These are phyloP conservation scores for Aspergillus fumigatiaffinis DNA, from an alignment of 2,329 filamentous ascomycete genomes.

Conservation along the genomic window DNA sequence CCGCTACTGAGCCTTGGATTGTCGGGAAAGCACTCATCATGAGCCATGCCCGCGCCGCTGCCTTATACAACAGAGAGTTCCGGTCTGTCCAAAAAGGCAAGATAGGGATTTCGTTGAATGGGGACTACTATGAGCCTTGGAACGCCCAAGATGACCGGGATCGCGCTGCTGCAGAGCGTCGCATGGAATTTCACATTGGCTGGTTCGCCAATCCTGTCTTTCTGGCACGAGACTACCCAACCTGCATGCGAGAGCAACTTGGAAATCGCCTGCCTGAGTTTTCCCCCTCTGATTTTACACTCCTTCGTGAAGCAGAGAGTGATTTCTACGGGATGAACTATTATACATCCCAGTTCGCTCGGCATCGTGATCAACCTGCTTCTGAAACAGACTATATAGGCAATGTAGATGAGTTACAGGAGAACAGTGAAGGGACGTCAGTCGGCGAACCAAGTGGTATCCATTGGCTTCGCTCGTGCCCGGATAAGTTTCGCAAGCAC, in stretches of 20 bases:
- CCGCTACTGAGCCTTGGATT: conserved; percentile 22
- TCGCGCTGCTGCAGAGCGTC: conserved; percentile 19
- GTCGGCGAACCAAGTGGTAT: conserved; percentile 20
- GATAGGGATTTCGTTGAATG: conserved; percentile 21
- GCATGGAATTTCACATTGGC: conserved; percentile 25
- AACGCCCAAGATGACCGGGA: conserved; percentile 16
- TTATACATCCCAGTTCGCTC: conserved; percentile 24
- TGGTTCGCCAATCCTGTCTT: conserved; percentile 30
- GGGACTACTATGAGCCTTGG: conserved; percentile 25
- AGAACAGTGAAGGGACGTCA: conserved; percentile 13
- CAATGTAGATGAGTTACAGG: not conserved
- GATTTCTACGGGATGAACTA: conserved; percentile 29
- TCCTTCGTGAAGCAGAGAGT: conserved; percentile 17
- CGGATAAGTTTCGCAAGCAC: conserved; percentile 21
- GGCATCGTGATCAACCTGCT: conserved; percentile 17
- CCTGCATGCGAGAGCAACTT: not conserved
- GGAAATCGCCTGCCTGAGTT: not conserved
- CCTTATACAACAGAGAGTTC: conserved; percentile 20
- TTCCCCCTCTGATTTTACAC: not conserved
- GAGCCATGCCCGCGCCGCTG: conserved; percentile 21
- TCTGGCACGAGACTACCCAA: not conserved
- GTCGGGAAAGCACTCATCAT: conserved; percentile 25
- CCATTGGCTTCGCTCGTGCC: conserved; percentile 13
- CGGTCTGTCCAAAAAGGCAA: conserved; percentile 15
- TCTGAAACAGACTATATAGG: conserved; percentile 14